These are phyloP conservation scores for Sphaerulina musiva DNA, from an alignment of 2,329 filamentous ascomycete genomes.

Conservation along the genomic window DNA sequence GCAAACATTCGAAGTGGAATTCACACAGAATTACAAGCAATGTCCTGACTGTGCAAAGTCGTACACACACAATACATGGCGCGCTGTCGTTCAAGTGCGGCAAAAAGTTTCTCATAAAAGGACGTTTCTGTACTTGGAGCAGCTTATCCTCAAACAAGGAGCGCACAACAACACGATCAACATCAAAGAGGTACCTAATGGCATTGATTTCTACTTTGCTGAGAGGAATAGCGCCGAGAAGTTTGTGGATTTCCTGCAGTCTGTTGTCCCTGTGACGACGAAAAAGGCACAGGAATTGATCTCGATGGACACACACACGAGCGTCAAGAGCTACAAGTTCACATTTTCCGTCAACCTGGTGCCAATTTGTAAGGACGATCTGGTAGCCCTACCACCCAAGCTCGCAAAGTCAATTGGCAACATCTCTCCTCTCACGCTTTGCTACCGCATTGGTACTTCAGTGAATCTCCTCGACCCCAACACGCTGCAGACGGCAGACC, in stretches of 20 bases:
- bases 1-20: conserved; percentile 92
- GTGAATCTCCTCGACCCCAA: conserved; percentile 84
- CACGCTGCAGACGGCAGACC: conserved; percentile 83
- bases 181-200: conserved; percentile 94
- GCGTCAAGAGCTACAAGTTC: conserved; percentile 89
- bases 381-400: conserved; percentile 87
- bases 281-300: conserved; percentile 92
- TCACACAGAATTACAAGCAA: conserved; percentile 83
- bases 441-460: conserved; percentile 80
- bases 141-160: conserved; percentile 89
- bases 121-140: conserved; percentile 76
- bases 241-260: conserved; percentile 83
- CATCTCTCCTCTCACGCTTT: conserved; percentile 78
- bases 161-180: conserved; percentile 93
- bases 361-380: conserved; percentile 93
- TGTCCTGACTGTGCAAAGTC: conserved; percentile 93
- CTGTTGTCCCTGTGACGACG: conserved; percentile 67
- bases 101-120: conserved; percentile 97
- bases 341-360: conserved; percentile 82
- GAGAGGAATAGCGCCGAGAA: conserved; percentile 85
- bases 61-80: conserved; percentile 94
- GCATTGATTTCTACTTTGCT: conserved; percentile 92
- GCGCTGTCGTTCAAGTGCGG: conserved; percentile 85
- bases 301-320: conserved; percentile 85
- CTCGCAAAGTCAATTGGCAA: conserved; percentile 83